Evolutionary conservation across 768 basidiomycete species (phyloP), one percentile per base, ranked within the genome.

Genomic region (Inosperma sp.): DNA sequence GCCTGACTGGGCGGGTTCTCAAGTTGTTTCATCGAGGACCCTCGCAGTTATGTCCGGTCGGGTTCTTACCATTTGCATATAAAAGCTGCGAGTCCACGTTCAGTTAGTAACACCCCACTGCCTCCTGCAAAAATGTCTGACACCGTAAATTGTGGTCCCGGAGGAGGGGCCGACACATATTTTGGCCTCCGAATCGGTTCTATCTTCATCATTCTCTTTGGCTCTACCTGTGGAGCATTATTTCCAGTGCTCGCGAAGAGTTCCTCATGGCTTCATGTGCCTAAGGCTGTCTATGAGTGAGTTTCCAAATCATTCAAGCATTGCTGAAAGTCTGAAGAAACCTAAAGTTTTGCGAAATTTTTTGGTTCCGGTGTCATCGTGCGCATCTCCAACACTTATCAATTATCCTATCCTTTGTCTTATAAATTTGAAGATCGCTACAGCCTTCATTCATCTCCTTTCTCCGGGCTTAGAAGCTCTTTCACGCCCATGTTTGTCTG

Each of bases 321-420:
- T 16, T 29, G 51, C 14, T 30, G 43, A 33, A 19, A 26, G 3
- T 53, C 14, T 40, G 39, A 55, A 62, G 33, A 54, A 59, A 33
- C 43, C 14, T 19, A 16, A 51, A 88, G 86, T 44, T 89, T 93
- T 64, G 84, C 88, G 26, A 93, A 91, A 67, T 92, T 86, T 65
- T 93, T 94, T 67, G 92, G 92, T 22, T 91, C 88, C 12, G 92
- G 92, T 21, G 87, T 91, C 42, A 90, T 91, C 58, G 87, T 88
- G 51, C 59, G 84, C 71, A 31, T 33, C 12, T 40, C 26, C 27
- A 12, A 36, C 22, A 40, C 48, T 26, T 17, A 25, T 40, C 25
- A 44, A 23, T 16, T 41, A 54, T 7, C 55, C 34, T 46, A 19
- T 14, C 23, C 51, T 34, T 47, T 40, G 48, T 27, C 56, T 33